Conservation (phyloP, 164 flowering plant genomes). For the Akebia trifoliata region DNA sequence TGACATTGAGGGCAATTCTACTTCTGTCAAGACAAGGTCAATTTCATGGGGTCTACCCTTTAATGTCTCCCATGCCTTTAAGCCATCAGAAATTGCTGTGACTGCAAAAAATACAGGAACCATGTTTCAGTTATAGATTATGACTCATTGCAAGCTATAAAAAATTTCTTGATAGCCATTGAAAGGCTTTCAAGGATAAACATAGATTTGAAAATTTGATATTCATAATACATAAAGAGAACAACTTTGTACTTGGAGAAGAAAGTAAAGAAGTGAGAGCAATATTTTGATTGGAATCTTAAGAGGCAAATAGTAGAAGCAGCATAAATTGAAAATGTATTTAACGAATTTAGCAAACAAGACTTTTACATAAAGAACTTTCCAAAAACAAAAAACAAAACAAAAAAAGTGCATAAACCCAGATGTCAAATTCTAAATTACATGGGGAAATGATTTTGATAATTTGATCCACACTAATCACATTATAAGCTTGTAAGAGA, state of each 20-base stretch:
- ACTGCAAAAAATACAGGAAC: constrained; percentile 42
- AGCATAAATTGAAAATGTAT: no score
- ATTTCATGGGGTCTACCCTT: constrained; percentile 56
- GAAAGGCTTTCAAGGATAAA: not conserved
- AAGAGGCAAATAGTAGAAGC: not conserved
- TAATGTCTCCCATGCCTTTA: constrained; percentile 87
- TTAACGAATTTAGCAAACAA: no score
- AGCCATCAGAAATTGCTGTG: constrained; percentile 79
- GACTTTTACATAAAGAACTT: no score
- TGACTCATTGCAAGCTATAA: not conserved
- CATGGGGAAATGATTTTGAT: no score
- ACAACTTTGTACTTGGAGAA: not conserved
- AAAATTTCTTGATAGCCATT: not conserved
- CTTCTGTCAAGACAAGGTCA: constrained; percentile 86
- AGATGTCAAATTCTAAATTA: no score
- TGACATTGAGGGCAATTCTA: constrained; percentile 77
- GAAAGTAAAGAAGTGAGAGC: no score
- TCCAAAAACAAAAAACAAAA: no score
- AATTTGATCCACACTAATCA: no score
- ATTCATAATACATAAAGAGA: not conserved
- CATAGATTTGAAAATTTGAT: not conserved
- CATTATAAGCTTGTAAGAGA: no score
- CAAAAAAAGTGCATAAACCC: no score
- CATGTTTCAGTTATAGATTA: not conserved
- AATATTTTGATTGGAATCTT: not conserved